phyloP scores from a whole-genome alignment of 192 early-diverging fungal genomes.

The Coemansia sp. region DNA sequence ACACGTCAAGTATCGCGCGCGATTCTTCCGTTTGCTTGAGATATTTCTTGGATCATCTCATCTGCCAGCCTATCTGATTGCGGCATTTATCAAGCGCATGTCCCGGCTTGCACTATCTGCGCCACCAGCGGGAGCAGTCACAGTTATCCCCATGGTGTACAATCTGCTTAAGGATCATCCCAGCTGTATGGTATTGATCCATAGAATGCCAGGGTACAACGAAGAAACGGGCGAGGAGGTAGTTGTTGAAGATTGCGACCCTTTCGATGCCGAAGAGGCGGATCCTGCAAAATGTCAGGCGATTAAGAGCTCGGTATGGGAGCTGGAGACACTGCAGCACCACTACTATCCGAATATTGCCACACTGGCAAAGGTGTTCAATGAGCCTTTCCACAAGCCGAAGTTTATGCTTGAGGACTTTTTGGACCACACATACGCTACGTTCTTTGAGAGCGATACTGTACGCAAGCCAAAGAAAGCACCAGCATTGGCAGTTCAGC shows the following conservation, averaged over 20 bases:
- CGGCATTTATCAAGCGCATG: constrained; percentile 92
- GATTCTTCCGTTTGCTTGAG: constrained; percentile 90
- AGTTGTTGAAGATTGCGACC: constrained; percentile 21
- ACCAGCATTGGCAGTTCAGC: constrained; percentile 61
- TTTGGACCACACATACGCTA: constrained; percentile 85
- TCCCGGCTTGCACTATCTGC: constrained; percentile 77
- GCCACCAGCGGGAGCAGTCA: constrained; percentile 82
- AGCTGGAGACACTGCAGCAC: constrained; percentile 79
- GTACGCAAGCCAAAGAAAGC: constrained; percentile 60
- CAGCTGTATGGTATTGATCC: constrained; percentile 84
- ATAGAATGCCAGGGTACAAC: constrained; percentile 56
- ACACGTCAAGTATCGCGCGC: constrained; percentile 91
- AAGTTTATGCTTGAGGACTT: constrained; percentile 92
- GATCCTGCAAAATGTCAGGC: constrained; percentile 82
- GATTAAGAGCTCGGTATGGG: constrained; percentile 90
- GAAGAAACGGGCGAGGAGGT: constrained; percentile 47
- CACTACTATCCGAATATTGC: constrained; percentile 90
- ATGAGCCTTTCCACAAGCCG: constrained; percentile 85
- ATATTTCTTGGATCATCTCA: constrained; percentile 86
- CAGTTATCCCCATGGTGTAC: constrained; percentile 87
- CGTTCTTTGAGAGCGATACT: constrained; percentile 69
- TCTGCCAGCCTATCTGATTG: constrained; percentile 85
- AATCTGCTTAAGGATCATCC: constrained; percentile 92
- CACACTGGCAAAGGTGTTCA: constrained; percentile 79
- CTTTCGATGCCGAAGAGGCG: constrained; percentile 55